Conservation (phyloP, 2,329 filamentous ascomycete genomes). For the Clonostachys solani region DNA sequence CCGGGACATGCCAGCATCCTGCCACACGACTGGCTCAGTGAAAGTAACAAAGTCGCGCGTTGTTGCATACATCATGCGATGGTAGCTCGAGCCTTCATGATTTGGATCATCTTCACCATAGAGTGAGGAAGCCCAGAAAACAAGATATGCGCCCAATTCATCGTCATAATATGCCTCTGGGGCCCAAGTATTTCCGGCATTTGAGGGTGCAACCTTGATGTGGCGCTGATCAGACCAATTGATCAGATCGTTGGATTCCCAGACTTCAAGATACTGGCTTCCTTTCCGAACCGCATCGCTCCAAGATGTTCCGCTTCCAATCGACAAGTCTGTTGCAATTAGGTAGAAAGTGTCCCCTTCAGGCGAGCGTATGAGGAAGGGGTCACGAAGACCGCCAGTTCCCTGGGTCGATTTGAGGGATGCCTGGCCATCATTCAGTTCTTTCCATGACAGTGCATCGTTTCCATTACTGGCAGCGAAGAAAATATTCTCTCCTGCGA, state of each 20-base stretch:
- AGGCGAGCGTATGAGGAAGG: constrained; percentile 45
- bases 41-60: constrained; percentile 47
- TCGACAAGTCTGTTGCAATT: constrained; percentile 47
- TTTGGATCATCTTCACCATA: constrained; percentile 32
- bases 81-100: constrained; percentile 37
- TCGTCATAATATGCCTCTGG: constrained; percentile 46
- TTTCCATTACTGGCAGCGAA: constrained; percentile 48
- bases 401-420: constrained; percentile 38
- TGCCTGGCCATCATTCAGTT: constrained; percentile 41
- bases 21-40: constrained; percentile 40
- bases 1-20: constrained; percentile 43
- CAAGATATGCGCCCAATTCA: constrained; percentile 31
- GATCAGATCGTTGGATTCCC: constrained; percentile 45
- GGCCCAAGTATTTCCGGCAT: constrained; percentile 49
- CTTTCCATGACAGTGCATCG: constrained; percentile 43
- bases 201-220: constrained; percentile 39
- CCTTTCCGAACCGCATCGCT: constrained; percentile 37
- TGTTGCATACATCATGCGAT: constrained; percentile 48
- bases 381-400: constrained; percentile 45
- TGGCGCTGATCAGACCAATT: constrained; percentile 48
- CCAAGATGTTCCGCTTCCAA: constrained; percentile 50
- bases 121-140: constrained; percentile 40
- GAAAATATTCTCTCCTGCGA: constrained; percentile 45
- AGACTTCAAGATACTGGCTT: constrained; percentile 46
- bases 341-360: constrained; percentile 48